Base-by-base conservation (phyloP, 257 asterid species). In the Solanum chmielewskii region DNA sequence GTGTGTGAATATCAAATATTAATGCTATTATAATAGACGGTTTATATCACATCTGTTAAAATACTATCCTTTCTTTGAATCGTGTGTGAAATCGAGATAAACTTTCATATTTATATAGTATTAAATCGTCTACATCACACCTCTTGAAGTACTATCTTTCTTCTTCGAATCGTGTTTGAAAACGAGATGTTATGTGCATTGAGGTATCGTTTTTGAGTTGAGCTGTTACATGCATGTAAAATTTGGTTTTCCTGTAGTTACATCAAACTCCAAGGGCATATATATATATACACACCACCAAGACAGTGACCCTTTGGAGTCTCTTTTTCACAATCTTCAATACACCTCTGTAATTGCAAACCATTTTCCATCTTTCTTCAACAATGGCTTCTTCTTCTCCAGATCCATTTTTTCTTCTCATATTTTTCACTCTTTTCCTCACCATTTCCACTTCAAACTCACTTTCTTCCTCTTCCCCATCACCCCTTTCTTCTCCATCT, bases 371-470 rank as follows among this genome's bases (percentile, higher is more conserved):
- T 45, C 2, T 44, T 16, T 45, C 25, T 27, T 45, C 37, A 7
- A 25, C 68, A 80, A 84, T 62, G 39, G 83, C 87, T 13, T 56
- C 59, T 13, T 56, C 59, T 62, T 39, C 86, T 62, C 64, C 80
- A 56, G 84, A 80, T 80, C 84, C 42, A 31, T 47, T 23, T 80
- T 9, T 27, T 16, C 35, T 80, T 13, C 80, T 33, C 87, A 73
- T 75, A 49, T 7, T 73, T 33, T 21, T 56, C 47, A 70, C 87
- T 31, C 59, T 71, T 85, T 83, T 89, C 90, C 14, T 83, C 90
- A 20, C 86, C 39, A 83, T 85, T 85, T 75, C 84, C 83, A 62
- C 90, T 76, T 47, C 84, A 25, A 27, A 45, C 31, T 27, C 64
- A 29, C 84, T 45, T 25, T 9, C 41, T 16, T 27, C 41, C 3